Conservation (phyloP, 441 rosid species). For the Jatropha multifida region DNA sequence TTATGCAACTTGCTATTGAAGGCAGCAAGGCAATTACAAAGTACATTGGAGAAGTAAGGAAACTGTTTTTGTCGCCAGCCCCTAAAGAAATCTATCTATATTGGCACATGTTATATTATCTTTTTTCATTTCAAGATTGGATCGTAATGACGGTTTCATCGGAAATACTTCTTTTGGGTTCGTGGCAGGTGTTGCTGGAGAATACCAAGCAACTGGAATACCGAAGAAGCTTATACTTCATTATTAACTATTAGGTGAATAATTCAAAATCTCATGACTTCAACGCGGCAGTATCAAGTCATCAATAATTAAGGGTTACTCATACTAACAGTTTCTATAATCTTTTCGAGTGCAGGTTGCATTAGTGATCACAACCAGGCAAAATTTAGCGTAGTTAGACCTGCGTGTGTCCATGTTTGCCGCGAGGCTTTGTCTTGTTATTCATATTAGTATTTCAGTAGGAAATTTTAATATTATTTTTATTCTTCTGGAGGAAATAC, state of each 20-base stretch:
- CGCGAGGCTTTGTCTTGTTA: too few relatives aligned
- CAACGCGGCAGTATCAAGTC: not conserved
- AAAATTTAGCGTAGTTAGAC: too few relatives aligned
- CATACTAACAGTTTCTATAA: not conserved
- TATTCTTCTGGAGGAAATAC: too few relatives aligned
- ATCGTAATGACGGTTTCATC: not conserved
- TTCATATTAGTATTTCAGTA: too few relatives aligned
- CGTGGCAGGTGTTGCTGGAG: conserved; percentile 59
- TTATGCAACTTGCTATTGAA: conserved; percentile 74
- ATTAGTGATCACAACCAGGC: not conserved
- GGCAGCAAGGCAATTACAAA: conserved; percentile 92
- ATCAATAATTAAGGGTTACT: not conserved
- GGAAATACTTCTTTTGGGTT: conserved; percentile 11
- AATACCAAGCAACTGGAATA: conserved; percentile 76
- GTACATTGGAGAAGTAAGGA: conserved; percentile 62
- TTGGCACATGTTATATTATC: not conserved
- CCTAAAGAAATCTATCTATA: not conserved
- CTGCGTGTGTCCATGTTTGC: too few relatives aligned
- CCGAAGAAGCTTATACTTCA: conserved; percentile 46
- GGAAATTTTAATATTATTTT: too few relatives aligned
- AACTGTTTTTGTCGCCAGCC: not conserved
- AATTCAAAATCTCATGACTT: not conserved
- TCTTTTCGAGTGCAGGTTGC: not conserved
- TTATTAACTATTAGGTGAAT: conserved; percentile 8
- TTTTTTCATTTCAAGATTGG: not conserved